Evolutionary conservation across 345 rosid species (phyloP), one percentile per base, ranked within the genome.

Genomic region (Turnera subulata): DNA sequence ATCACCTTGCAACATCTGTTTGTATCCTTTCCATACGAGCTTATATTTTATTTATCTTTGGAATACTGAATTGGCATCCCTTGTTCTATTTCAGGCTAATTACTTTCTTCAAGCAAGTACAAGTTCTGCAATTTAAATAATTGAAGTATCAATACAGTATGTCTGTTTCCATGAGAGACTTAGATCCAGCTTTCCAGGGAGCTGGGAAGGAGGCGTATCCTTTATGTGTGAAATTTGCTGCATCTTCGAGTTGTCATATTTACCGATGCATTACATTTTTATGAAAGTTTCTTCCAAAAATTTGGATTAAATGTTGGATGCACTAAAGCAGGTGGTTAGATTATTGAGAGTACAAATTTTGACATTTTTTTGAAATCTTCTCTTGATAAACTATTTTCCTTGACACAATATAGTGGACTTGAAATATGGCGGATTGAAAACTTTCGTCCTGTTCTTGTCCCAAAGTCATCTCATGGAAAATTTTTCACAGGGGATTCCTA

Each of bases 141-240:
- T 56, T 62, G 57, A 73, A 76, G 67, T 58, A 56, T 69, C 57
- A 62, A 73, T 62, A 42, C 66, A 78, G 55, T 63, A 88, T 90
- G 96, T 78, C 93, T 63, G 99, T 94, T 75, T 94, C 99, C 56
- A 85, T 90, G 97, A 88, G 89, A 76, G 95, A 94, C 73, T 80
- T 94, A 68, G 99, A 94, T 83, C 75, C 95, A 65, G 95, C 88
- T 69, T 94, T 94, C 74, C 97, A 88, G 72, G 97, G 95, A 67
- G 95, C 93, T 65, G 99, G 99, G 64, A 96, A 84, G 65, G 90
- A 84, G 70, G 84, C 87, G 99, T 94, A 94, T 90, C 97, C 97
- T 90, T 82, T 40, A 42, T 2, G 18, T 72, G 19, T n/a, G 26
- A 39, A 61, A 46, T 44, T 38, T 58, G 44, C 45, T 53, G 39